Percentiles rank a stretch among this genome's conserved stretches.
Evolutionary conservation across 2,329 filamentous ascomycete genomes (phyloP).

Genomic region (Fusarium sulawesiense): DNA sequence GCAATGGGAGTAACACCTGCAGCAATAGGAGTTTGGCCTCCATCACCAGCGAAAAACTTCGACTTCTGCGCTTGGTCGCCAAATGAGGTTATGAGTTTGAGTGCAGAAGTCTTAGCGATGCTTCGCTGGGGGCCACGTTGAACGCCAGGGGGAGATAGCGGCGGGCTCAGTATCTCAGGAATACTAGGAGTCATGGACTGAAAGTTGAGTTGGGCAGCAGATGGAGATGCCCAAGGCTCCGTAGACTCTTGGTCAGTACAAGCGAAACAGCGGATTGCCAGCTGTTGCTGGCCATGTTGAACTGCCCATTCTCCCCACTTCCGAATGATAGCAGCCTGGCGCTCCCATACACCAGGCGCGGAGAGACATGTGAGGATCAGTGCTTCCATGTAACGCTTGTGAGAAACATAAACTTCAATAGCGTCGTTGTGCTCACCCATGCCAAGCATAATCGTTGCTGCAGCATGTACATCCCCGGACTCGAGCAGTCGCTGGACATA

Average conservation of each 20-base stretch:
- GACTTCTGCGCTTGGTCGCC: constrained; percentile 71
- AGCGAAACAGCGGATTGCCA: constrained; percentile 93
- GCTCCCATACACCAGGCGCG: constrained; percentile 88
- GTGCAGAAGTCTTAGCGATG: constrained; percentile 81
- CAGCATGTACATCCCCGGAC: constrained; percentile 89
- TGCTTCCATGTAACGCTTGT: constrained; percentile 92
- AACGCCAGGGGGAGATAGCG: constrained; percentile 77
- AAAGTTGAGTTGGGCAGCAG: constrained; percentile 72
- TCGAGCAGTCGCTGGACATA: constrained; percentile 92
- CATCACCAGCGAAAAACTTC: constrained; percentile 71
- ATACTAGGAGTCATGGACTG: constrained; percentile 66
- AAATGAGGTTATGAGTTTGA: constrained; percentile 94
- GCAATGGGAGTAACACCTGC: constrained; percentile 90
- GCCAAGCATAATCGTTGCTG: constrained; percentile 91
- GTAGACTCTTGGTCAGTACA: constrained; percentile 87
- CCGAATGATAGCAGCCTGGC: constrained; percentile 86
- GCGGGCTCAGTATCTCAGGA: constrained; percentile 73
- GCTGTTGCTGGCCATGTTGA: constrained; percentile 84
- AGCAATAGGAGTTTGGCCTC: constrained; percentile 78
- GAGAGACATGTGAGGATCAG: constrained; percentile 86
- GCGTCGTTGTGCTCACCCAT: constrained; percentile 94
- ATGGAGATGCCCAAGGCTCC: constrained; percentile 89
- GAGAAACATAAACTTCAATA: constrained; percentile 94
- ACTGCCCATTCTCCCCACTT: constrained; percentile 97
- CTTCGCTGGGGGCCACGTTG: constrained; percentile 69